Evolutionary conservation across 345 rosid species (phyloP).

Genomic region (Populus ilicifolia): DNA sequence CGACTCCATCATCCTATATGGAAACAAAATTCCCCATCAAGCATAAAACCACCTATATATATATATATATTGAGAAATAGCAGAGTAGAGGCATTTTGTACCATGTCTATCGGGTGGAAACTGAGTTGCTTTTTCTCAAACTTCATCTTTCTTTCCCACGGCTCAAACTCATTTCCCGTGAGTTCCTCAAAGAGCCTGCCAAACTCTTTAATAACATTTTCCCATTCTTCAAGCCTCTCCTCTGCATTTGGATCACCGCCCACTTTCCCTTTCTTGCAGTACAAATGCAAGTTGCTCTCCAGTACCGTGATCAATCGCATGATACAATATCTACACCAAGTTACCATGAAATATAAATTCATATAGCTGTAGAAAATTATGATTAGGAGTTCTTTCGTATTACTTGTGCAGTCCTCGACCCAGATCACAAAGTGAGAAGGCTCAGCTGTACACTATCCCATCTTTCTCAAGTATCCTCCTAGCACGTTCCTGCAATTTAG

Average conservation of each 20-base stretch:
- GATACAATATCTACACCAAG: slow-evolving; percentile 50
- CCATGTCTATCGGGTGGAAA: slow-evolving; percentile 75
- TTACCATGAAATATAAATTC: background rate
- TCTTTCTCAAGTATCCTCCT: slow-evolving; percentile 60
- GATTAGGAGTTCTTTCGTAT: background rate
- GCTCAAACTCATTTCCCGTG: slow-evolving; percentile 77
- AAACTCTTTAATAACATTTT: slow-evolving; percentile 63
- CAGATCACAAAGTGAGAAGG: slow-evolving; percentile 61
- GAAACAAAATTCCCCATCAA: background rate
- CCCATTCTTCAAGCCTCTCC: slow-evolving; percentile 77
- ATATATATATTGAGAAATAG: background rate
- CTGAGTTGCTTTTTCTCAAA: slow-evolving; percentile 58
- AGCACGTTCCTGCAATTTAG: slow-evolving; percentile 48
- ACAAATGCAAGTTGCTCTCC: slow-evolving; percentile 50
- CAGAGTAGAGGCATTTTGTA: slow-evolving; percentile 2
- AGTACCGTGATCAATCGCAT: slow-evolving; percentile 63
- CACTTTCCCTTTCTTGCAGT: slow-evolving; percentile 65
- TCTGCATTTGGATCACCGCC: slow-evolving; percentile 59
- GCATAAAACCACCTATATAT: background rate
- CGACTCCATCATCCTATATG: slow-evolving; percentile 62
- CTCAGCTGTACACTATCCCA: slow-evolving; percentile 68
- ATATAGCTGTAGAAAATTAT: background rate
- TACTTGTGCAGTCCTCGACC: slow-evolving; percentile 66
- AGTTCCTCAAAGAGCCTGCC: slow-evolving; percentile 57
- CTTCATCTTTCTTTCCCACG: slow-evolving; percentile 79